Conservation (phyloP, 345 rosid genomes). For the Abelmoschus esculentus region DNA sequence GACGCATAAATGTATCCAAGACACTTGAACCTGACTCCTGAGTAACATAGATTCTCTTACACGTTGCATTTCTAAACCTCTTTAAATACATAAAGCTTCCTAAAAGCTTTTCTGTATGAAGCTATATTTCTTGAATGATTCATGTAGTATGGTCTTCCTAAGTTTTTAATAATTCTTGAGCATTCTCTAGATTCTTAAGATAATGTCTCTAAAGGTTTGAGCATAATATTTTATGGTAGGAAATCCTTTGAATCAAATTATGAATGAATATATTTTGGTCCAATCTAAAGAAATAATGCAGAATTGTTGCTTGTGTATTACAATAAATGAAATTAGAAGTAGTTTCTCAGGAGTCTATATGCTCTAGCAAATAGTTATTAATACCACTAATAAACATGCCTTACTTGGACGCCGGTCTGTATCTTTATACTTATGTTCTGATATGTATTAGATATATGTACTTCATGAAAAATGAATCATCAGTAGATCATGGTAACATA, state of each 20-base stretch:
- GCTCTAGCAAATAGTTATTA: neutral
- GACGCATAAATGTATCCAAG: neutral
- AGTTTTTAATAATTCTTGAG: neutral
- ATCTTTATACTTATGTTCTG: neutral
- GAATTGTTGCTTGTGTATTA: neutral
- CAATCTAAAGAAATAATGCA: neutral
- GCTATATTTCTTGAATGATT: neutral
- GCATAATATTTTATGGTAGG: neutral
- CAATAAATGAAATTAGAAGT: neutral
- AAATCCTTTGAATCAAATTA: neutral
- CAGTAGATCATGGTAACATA: neutral
- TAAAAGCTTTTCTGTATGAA: neutral
- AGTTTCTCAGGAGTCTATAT: neutral
- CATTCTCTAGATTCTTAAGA: neutral
- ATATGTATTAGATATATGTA: neutral
- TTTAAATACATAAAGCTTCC: neutral
- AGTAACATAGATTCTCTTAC: neutral
- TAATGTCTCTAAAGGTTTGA: neutral
- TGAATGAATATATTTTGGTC: neutral
- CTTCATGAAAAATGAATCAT: neutral
- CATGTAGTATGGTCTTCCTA: neutral
- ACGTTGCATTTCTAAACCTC: neutral
- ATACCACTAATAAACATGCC: neutral
- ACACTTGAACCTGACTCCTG: neutral
- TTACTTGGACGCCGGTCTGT: neutral